phyloP scores from a whole-genome alignment of 1,139 yeast species.

The Hyphopichia khmerensis region DNA sequence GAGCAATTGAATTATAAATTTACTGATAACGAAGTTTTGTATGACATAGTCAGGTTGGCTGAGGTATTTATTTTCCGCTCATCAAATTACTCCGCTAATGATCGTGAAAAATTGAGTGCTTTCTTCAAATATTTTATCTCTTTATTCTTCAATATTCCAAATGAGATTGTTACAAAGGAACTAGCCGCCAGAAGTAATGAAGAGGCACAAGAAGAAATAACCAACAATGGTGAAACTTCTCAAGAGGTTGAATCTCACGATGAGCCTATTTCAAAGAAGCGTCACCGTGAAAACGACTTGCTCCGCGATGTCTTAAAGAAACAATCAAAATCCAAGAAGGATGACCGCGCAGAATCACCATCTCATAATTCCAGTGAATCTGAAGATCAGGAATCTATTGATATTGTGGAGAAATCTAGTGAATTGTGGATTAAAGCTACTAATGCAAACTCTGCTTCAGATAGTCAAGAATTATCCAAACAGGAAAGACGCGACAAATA shows the following conservation, averaged over 20 bases:
- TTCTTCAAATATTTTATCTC: slow-evolving; percentile 71
- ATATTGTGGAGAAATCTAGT: slow-evolving; percentile 57
- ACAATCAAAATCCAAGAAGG: slow-evolving; percentile 51
- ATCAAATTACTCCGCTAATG: slow-evolving; percentile 75
- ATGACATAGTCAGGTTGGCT: slow-evolving; percentile 71
- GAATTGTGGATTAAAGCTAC: slow-evolving; percentile 64
- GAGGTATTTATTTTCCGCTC: slow-evolving; percentile 68
- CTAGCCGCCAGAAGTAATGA: slow-evolving; percentile 20
- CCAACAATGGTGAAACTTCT: slow-evolving; percentile 9
- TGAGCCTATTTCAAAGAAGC: slow-evolving; percentile 37
- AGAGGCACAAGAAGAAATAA: slow-evolving; percentile 9
- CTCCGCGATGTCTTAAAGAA: slow-evolving; percentile 73
- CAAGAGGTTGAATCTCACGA: slow-evolving; percentile 4
- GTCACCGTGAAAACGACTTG: slow-evolving; percentile 63
- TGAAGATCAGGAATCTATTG: slow-evolving; percentile 34
- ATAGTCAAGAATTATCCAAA: slow-evolving; percentile 13
- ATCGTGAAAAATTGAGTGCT: slow-evolving; percentile 72
- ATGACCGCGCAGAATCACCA: slow-evolving; percentile 36
- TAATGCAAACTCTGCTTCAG: slow-evolving; percentile 29
- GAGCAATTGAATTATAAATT: slow-evolving; percentile 74
- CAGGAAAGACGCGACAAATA: slow-evolving; percentile 46
- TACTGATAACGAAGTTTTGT: slow-evolving; percentile 64
- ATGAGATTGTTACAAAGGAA: slow-evolving; percentile 28
- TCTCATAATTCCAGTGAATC: slow-evolving; percentile 29
- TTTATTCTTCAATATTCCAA: slow-evolving; percentile 61